These are phyloP conservation scores for Symmetrospora coprosmae DNA, from an alignment of 768 basidiomycete species.

Conservation along the genomic window DNA sequence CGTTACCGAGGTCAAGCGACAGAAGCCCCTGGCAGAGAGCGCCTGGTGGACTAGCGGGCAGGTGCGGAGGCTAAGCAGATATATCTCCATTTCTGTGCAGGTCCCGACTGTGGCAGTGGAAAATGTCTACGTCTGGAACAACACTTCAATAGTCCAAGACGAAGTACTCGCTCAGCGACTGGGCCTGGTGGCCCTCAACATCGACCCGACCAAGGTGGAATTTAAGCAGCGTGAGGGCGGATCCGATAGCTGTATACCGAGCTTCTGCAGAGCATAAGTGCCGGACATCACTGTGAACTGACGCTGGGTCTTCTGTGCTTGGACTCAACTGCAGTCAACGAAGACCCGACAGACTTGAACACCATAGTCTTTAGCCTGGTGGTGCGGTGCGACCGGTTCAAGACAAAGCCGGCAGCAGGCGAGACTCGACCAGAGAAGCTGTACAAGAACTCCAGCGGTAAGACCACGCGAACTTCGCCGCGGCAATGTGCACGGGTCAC, in stretches of 20 bases:
- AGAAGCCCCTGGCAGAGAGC: too few relatives aligned
- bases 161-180: conserved; percentile 86
- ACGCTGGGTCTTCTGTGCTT: too few relatives aligned
- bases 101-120: conserved; percentile 86
- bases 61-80: too few relatives aligned
- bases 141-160: conserved; percentile 83
- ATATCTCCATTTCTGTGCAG: conserved; percentile 41
- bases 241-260: not conserved
- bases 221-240: conserved; percentile 33
- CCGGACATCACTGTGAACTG: too few relatives aligned
- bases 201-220: conserved; percentile 62
- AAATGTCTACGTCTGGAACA: conserved; percentile 81
- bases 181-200: conserved; percentile 73
- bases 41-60: too few relatives aligned
- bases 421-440: conserved; percentile 50
- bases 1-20: conserved; percentile 28
- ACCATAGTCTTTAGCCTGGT: conserved; percentile 75
- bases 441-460: conserved; percentile 56
- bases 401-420: conserved; percentile 45
- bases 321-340: too few relatives aligned
- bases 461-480: too few relatives aligned
- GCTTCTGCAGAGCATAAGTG: not conserved
- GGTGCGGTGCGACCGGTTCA: conserved; percentile 49
- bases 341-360: conserved; percentile 72
- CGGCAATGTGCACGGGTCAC: too few relatives aligned